Evolutionary conservation across 805 yeast genomes (phyloP), one percentile per base, ranked within the genome.

Genomic region (Lipomyces chichibuensis): DNA sequence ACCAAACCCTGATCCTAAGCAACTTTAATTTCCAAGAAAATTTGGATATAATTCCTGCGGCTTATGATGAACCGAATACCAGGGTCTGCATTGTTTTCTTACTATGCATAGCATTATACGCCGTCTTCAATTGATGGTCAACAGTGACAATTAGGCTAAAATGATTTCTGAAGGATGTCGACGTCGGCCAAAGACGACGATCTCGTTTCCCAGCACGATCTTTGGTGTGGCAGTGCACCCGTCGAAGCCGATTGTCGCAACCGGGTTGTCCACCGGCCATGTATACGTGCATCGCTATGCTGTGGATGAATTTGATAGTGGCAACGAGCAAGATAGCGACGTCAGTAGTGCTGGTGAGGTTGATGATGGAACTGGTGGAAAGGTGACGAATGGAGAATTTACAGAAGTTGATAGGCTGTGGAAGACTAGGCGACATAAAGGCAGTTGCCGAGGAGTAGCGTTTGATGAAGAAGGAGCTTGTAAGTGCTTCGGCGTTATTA

Each of bases 371-470:
- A 37, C 17, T 37, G 43, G 43, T 5, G 43, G 43, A 37, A 43
- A 17, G 25, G 27, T 20, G 46, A 17, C 20, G 3, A 46, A 35
- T n/a, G 43, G 35, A 2, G n/a, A 56, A 25, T n/a, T 52, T 23
- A 29, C 23, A 4, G 75, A 74, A 4, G 77, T 77, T 13, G 72
- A 70, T 11, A 68, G 65, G 23, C 60, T 80, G 23, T 94, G 99
- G 99, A 85, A 88, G 64, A 93, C 98, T 0, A 90, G 86, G 74
- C 84, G 98, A 75, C 98, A 94, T 75, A 92, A 92, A 76, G 93
- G 92, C 0, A 88, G 96, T 70, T 91, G 96, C 67, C 80, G 99
- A 55, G 85, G 89, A 3, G 79, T 91, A 1, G 80, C 85, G 7
- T 88, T 91, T 76, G 90, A 87, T 67, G 85, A 87, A 49, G 80